A percentile compares a stretch with the other conserved stretches of the same genome.
phyloP scores from a whole-genome alignment of 257 asterid genomes.

The Paraleonurus japonicus region DNA sequence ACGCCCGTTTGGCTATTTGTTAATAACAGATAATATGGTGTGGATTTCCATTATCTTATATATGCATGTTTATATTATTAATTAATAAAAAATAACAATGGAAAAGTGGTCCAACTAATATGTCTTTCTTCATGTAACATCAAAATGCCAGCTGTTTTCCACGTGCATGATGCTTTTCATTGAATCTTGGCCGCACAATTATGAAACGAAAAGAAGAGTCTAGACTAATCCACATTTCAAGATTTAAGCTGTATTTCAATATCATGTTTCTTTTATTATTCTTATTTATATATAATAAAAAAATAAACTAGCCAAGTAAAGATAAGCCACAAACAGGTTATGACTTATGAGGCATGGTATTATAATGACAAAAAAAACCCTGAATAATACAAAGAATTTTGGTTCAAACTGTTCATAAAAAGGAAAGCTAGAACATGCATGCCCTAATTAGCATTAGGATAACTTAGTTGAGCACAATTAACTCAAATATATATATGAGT shows the following conservation, averaged over 20 bases:
- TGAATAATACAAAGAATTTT: not conserved
- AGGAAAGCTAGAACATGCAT: too few species aligned
- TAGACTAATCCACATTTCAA: not conserved
- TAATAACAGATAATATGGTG: not conserved
- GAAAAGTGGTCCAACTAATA: slow-evolving; percentile 26
- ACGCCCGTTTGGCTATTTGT: not conserved
- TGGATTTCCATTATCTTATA: not conserved
- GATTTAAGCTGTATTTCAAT: not conserved
- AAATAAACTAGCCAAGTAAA: not conserved
- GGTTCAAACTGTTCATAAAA: not conserved
- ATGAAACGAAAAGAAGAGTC: not conserved
- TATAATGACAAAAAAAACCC: not conserved
- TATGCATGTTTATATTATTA: not conserved
- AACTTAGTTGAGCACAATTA: too few species aligned
- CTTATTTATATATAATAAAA: too few species aligned
- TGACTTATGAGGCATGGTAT: not conserved
- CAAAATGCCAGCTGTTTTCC: slow-evolving; percentile 50
- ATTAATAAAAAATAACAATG: not conserved
- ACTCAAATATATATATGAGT: too few species aligned
- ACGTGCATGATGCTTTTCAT: slow-evolving; percentile 36
- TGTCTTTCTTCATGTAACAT: slow-evolving; percentile 24
- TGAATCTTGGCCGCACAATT: not conserved
- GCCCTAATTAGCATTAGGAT: too few species aligned
- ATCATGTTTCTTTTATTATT: not conserved
- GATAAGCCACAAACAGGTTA: not conserved